These are phyloP conservation scores for Yamadazyma jaroonii DNA, from an alignment of 1,139 yeast species.

Conservation along the genomic window DNA sequence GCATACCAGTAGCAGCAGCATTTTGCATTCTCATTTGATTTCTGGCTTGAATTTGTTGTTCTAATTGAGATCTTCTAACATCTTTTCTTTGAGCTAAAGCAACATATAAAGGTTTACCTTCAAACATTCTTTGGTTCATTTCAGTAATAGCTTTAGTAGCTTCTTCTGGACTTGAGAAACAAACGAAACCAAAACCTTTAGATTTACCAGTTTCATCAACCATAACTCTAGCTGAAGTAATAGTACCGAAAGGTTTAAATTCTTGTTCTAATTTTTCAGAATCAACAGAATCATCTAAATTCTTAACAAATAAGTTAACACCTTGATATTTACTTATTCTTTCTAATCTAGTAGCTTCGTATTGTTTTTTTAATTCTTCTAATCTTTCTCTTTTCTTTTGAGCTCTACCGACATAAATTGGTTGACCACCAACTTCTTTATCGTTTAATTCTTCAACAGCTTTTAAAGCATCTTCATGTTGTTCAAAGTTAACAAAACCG, in stretches of 20 bases:
- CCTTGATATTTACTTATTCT: slow-evolving; percentile 95
- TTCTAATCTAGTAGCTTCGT: slow-evolving; percentile 91
- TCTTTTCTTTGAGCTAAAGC: slow-evolving; percentile 99
- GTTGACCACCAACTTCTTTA: slow-evolving; percentile 79
- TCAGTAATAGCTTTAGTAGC: slow-evolving; percentile 98
- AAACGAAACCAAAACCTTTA: slow-evolving; percentile 97
- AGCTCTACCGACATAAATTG: slow-evolving; percentile 95
- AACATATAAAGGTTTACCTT: slow-evolving; percentile 96
- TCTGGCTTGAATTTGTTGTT: slow-evolving; percentile 97
- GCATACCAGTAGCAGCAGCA: slow-evolving; percentile 83
- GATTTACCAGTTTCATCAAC: slow-evolving; percentile 93
- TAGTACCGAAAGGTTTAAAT: slow-evolving; percentile 89
- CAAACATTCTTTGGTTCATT: slow-evolving; percentile 97
- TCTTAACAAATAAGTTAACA: slow-evolving; percentile 94
- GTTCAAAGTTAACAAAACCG: slow-evolving; percentile 90
- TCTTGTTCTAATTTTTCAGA: slow-evolving; percentile 91
- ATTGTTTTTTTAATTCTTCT: slow-evolving; percentile 93
- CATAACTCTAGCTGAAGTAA: slow-evolving; percentile 97
- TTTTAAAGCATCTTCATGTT: slow-evolving; percentile 82
- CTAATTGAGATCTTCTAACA: slow-evolving; percentile 94
- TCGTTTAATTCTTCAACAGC: slow-evolving; percentile 94
- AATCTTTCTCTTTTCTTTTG: slow-evolving; percentile 98
- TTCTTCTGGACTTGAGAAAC: slow-evolving; percentile 97
- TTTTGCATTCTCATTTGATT: slow-evolving; percentile 98
- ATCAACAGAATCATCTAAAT: slow-evolving; percentile 89